These are phyloP conservation scores for Rubia yunnanensis DNA, from an alignment of 257 asterid species.

Conservation along the genomic window DNA sequence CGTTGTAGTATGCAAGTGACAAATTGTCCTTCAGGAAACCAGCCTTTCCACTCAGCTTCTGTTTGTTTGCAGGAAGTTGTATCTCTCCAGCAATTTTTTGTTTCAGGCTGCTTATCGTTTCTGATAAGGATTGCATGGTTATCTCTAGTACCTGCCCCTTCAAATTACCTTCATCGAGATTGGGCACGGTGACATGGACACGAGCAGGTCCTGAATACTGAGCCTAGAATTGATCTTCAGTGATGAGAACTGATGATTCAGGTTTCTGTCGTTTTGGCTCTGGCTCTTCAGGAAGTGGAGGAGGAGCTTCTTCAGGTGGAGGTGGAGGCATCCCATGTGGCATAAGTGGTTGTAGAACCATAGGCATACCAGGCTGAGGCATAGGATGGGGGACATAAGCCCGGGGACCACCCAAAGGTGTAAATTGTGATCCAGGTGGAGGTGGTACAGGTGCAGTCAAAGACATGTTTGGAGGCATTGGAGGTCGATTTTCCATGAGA, in stretches of 20 bases:
- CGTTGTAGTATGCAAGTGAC: conserved; percentile 88
- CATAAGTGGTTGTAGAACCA: conserved; percentile 78
- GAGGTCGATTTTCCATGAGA: conserved; percentile 56
- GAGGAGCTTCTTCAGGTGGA: conserved; percentile 96
- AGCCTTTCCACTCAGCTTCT: conserved; percentile 94
- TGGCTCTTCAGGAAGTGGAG: conserved; percentile 90
- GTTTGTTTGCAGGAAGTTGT: conserved; percentile 91
- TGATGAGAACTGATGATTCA: conserved; percentile 61
- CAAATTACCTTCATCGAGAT: conserved; percentile 83
- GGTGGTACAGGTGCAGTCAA: conserved; percentile 46
- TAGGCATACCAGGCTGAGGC: conserved; percentile 65
- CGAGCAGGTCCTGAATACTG: conserved; percentile 68
- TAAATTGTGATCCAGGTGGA: conserved; percentile 81
- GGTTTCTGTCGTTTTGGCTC: conserved; percentile 91
- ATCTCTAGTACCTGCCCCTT: conserved; percentile 85
- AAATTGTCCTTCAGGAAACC: conserved; percentile 91
- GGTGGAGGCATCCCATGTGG: conserved; percentile 50
- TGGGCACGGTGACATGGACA: conserved; percentile 63
- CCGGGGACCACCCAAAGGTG: conserved; percentile 55
- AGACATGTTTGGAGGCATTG: conserved; percentile 51
- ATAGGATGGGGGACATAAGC: conserved; percentile 43
- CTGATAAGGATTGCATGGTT: conserved; percentile 61
- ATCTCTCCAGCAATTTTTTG: conserved; percentile 73
- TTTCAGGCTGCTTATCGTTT: conserved; percentile 75
- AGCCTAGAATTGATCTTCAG: conserved; percentile 61